These are phyloP conservation scores for Coemansia sp. DNA, from an alignment of 192 early-diverging fungal species.

Conservation along the genomic window DNA sequence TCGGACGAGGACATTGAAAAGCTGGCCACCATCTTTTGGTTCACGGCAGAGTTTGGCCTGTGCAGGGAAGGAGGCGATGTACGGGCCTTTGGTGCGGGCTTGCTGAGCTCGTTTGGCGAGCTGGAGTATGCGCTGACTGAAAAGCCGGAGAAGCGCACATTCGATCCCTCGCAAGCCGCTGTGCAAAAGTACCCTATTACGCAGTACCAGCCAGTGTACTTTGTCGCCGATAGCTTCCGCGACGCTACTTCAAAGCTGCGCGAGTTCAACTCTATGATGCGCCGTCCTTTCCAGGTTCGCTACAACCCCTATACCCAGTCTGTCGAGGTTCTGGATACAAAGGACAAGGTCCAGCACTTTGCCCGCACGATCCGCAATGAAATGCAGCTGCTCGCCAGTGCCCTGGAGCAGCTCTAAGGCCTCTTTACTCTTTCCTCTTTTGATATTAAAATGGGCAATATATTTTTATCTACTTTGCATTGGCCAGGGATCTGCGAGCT, in stretches of 20 bases:
- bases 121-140: slow-evolving; percentile 83
- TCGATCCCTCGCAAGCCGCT: slow-evolving; percentile 79
- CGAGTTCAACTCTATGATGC: slow-evolving; percentile 72
- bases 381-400: slow-evolving; percentile 70
- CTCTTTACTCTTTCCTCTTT: background rate
- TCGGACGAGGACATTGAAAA: slow-evolving; percentile 89
- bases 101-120: slow-evolving; percentile 94
- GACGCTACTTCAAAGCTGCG: slow-evolving; percentile 89
- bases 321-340: slow-evolving; percentile 86
- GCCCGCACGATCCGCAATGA: slow-evolving; percentile 76
- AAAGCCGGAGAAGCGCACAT: slow-evolving; percentile 74
- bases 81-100: slow-evolving; percentile 88
- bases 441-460: background rate
- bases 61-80: slow-evolving; percentile 68
- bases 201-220: slow-evolving; percentile 92
- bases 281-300: slow-evolving; percentile 84
- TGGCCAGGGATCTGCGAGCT: slow-evolving; percentile 45
- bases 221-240: slow-evolving; percentile 91
- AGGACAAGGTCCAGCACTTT: slow-evolving; percentile 82
- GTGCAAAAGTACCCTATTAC: slow-evolving; percentile 83
- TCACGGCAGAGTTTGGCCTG: slow-evolving; percentile 93
- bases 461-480: slow-evolving; percentile 13
- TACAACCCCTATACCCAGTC: slow-evolving; percentile 91
- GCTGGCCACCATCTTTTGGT: slow-evolving; percentile 90
- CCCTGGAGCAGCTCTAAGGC: slow-evolving; percentile 59